Evolutionary conservation across 805 yeast species (phyloP).

Genomic region (Lipomyces yamanashiensis): DNA sequence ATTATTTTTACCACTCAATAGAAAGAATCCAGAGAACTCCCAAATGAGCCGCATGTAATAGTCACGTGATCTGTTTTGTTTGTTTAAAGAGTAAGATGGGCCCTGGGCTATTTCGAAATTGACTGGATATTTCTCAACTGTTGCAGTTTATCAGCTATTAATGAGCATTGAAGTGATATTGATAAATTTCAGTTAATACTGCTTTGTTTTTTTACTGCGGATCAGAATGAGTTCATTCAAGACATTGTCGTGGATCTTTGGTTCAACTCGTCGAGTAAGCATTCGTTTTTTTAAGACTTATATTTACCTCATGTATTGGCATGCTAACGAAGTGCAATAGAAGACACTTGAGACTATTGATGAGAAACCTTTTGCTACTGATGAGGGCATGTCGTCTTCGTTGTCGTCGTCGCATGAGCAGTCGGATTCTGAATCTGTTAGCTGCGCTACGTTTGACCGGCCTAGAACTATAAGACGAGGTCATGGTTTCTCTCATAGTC

Average conservation of each 20-base stretch:
- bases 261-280: neutral
- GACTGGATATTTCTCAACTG: neutral
- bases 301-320: neutral
- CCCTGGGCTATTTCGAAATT: neutral
- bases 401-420: neutral
- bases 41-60: constrained; percentile 10
- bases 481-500: neutral
- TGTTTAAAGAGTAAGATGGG: neutral
- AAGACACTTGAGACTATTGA: neutral
- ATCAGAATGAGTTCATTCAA: neutral
- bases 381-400: no score
- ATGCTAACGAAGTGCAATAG: neutral
- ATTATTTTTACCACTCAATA: neutral
- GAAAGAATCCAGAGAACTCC: neutral
- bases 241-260: neutral
- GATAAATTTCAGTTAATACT: no score
- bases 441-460: neutral
- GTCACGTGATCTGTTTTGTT: neutral
- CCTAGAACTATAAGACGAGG: neutral
- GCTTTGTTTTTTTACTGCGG: neutral
- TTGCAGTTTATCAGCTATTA: neutral
- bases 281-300: neutral
- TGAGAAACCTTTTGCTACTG: no score
- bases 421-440: neutral
- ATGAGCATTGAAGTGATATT: neutral